Percentiles rank a stretch among this genome's conserved stretches.
Conservation (phyloP, 1,284 basidiomycete genomes). For the Mycena citricolor region DNA sequence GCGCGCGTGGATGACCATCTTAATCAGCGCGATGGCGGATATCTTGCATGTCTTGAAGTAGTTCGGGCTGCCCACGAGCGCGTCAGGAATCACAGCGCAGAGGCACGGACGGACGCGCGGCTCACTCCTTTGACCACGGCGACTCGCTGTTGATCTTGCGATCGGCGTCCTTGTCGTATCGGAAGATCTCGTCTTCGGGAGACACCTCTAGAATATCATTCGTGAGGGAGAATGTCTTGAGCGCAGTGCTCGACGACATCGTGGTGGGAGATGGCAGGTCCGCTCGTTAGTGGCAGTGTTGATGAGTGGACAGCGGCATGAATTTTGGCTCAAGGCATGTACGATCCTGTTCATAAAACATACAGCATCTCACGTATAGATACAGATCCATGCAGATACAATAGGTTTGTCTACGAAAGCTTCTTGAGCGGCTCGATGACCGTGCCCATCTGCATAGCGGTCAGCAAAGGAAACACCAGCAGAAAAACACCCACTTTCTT, state of each 20-base stretch:
- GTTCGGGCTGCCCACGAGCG: constrained; percentile 72
- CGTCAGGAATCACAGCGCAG: constrained; percentile 5
- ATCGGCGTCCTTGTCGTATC: constrained; percentile 76
- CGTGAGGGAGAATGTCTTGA: constrained; percentile 80
- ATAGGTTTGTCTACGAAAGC: constrained; percentile 32
- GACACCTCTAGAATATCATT: constrained; percentile 77
- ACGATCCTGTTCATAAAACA: too few relatives aligned
- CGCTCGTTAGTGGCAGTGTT: too few relatives aligned
- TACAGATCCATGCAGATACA: too few relatives aligned
- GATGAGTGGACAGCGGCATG: too few relatives aligned
- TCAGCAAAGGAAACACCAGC: too few relatives aligned
- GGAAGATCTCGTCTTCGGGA: constrained; percentile 79
- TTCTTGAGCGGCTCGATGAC: constrained; percentile 76
- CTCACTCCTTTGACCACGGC: constrained; percentile 93
- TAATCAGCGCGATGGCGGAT: constrained; percentile 93
- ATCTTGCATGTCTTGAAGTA: constrained; percentile 96
- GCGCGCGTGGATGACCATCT: constrained; percentile 99
- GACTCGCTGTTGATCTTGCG: constrained; percentile 66
- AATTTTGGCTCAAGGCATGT: too few relatives aligned
- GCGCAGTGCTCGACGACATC: constrained; percentile 53
- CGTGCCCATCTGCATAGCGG: constrained; percentile 58
- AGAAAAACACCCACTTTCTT: constrained; percentile 76
- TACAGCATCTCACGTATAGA: too few relatives aligned
- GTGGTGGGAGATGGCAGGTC: too few relatives aligned
- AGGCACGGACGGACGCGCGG: constrained; percentile 20